phyloP scores from a whole-genome alignment of 1,139 yeast species.

The Suhomyces wounanorum region DNA sequence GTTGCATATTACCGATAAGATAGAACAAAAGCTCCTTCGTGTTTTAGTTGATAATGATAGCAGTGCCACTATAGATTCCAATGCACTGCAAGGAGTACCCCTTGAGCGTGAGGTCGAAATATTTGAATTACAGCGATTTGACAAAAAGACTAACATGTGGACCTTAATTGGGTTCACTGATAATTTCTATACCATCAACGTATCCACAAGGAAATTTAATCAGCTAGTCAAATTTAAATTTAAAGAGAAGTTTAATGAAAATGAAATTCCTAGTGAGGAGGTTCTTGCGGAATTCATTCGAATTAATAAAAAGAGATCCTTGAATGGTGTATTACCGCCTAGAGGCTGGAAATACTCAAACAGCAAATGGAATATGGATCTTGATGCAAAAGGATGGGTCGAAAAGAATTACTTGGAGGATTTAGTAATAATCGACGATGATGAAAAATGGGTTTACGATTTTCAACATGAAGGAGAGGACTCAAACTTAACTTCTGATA shows the following conservation, averaged over 20 bases:
- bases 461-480: constrained; percentile 14
- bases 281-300: constrained; percentile 6
- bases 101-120: constrained; percentile 49
- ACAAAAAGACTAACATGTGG: constrained; percentile 60
- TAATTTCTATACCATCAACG: constrained; percentile 52
- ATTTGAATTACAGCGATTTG: constrained; percentile 67
- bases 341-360: constrained; percentile 54
- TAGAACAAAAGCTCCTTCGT: constrained; percentile 43
- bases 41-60: constrained; percentile 21
- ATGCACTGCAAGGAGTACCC: not conserved
- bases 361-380: constrained; percentile 58
- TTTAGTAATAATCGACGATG: constrained; percentile 60
- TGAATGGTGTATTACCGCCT: constrained; percentile 54
- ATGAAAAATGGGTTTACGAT: constrained; percentile 82
- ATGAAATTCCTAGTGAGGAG: constrained; percentile 1
- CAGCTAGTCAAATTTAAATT: constrained; percentile 6
- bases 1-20: constrained; percentile 45
- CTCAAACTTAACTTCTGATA: not conserved
- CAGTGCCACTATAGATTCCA: not conserved
- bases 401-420: constrained; percentile 48
- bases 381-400: constrained; percentile 63
- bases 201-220: constrained; percentile 28
- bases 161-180: constrained; percentile 54
- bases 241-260: constrained; percentile 12
- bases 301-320: constrained; percentile 22